These are phyloP conservation scores for Trifolium pratense DNA, from an alignment of 306 rosid species.

Conservation along the genomic window DNA sequence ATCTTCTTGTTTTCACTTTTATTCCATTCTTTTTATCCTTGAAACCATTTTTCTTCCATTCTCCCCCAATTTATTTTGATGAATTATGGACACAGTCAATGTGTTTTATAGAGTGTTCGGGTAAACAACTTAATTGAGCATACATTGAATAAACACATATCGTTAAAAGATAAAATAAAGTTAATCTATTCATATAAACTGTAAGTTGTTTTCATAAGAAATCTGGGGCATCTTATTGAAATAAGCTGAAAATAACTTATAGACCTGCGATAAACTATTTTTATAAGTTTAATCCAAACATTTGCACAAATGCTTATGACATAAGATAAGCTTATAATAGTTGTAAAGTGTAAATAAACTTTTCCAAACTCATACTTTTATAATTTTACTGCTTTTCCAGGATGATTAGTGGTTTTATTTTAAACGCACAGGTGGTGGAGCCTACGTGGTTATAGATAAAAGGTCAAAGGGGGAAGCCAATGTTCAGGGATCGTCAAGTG, in stretches of 20 bases:
- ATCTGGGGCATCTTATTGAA: not conserved
- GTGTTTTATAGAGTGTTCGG: not conserved
- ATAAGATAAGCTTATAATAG: not conserved
- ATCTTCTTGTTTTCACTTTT: conserved; percentile 26
- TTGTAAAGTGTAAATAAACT: not conserved
- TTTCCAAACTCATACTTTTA: conserved; percentile 3
- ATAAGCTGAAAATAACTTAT: not conserved
- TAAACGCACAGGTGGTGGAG: conserved; percentile 73
- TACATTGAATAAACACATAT: too few species aligned
- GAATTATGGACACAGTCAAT: conserved; percentile 23
- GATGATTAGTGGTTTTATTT: conserved; percentile 36
- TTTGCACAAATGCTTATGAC: not conserved
- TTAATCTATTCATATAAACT: too few species aligned
- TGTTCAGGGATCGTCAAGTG: conserved; percentile 75
- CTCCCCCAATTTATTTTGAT: conserved; percentile 22
- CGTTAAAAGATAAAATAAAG: too few species aligned
- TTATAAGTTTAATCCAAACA: not conserved
- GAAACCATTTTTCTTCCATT: conserved; percentile 22
- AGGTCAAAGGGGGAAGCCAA: conserved; percentile 65
- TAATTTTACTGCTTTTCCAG: conserved; percentile 15
- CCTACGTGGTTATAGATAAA: conserved; percentile 89
- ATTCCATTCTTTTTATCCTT: conserved; percentile 1
- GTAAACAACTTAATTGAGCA: not conserved
- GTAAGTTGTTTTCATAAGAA: not conserved
- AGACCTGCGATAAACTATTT: not conserved